phyloP scores from a whole-genome alignment of 2,329 filamentous ascomycete species.

The Alternaria longipes region DNA sequence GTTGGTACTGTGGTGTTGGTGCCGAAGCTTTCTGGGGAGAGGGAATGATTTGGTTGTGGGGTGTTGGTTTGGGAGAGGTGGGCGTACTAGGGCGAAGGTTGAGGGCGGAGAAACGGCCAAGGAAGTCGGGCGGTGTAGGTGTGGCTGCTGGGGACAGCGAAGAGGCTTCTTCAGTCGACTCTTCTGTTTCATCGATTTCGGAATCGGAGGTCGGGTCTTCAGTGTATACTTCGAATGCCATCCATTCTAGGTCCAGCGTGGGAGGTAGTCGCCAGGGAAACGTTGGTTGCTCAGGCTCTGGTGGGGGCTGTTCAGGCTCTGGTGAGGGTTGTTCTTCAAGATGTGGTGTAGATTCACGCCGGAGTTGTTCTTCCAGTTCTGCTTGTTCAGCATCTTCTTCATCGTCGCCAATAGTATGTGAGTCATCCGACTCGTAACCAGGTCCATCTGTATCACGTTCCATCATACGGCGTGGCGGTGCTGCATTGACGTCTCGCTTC shows the following conservation, averaged over 20 bases:
- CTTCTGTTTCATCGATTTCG: conserved; percentile 55
- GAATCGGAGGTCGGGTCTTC: conserved; percentile 68
- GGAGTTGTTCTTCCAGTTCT: conserved; percentile 56
- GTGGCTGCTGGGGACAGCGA: conserved; percentile 26
- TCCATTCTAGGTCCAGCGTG: conserved; percentile 87
- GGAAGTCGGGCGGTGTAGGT: conserved; percentile 53
- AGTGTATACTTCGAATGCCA: conserved; percentile 85
- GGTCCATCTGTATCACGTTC: conserved; percentile 47
- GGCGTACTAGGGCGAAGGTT: conserved; percentile 50
- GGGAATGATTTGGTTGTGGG: conserved; percentile 40
- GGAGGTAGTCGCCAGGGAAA: conserved; percentile 70
- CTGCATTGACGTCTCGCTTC: conserved; percentile 73
- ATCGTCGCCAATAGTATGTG: conserved; percentile 46
- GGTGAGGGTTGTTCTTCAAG: conserved; percentile 18
- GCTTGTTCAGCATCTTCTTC: conserved; percentile 54
- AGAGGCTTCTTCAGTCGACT: conserved; percentile 22
- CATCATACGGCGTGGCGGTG: conserved; percentile 68
- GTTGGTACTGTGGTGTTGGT: conserved; percentile 15
- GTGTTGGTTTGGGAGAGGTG: conserved; percentile 22
- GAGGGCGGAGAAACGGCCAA: conserved; percentile 58
- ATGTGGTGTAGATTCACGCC: conserved; percentile 52
- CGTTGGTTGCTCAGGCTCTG: conserved; percentile 25
- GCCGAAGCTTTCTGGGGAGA: conserved; percentile 34
- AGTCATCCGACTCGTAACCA: conserved; percentile 50
- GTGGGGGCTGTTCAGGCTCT: conserved; percentile 19